Evolutionary conservation across 352 stramenopile genomes (phyloP).

Genomic region (Halophytophthora polymorphica): DNA sequence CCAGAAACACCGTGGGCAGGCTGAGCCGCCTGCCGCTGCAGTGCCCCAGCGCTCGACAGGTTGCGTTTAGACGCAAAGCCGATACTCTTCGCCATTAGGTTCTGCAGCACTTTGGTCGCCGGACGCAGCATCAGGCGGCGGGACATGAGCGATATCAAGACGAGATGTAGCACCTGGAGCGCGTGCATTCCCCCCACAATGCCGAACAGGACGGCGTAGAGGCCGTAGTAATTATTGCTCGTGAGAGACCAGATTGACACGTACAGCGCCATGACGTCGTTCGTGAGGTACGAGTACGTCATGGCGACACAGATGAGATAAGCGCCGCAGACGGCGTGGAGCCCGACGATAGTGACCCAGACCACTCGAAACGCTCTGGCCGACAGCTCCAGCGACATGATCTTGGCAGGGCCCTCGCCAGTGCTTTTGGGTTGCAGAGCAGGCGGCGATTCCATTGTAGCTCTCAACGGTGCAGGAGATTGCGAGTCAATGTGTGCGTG

Average conservation of each 20-base stretch:
- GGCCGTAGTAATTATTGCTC: neutral
- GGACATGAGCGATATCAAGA: neutral
- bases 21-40: neutral
- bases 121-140: no score
- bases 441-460: no score
- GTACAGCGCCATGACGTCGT: conserved; percentile 5
- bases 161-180: neutral
- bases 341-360: neutral
- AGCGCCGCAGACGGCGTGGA: neutral
- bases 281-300: conserved; percentile 3
- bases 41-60: neutral
- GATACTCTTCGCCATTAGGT: neutral
- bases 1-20: neutral
- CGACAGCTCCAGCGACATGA: neutral
- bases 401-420: no score
- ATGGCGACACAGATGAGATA: conserved; percentile 1
- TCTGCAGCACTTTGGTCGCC: no score
- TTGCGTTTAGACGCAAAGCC: neutral
- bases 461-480: no score
- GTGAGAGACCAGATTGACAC: conserved; percentile 2
- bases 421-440: no score
- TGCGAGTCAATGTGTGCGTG: no score
- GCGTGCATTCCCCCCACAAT: neutral
- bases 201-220: conserved; percentile 1
- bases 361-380: conserved; percentile 1